Base-by-base conservation (phyloP, 805 yeast species). In the fission yeast (Schizosaccharomyces pombe) region DNA sequence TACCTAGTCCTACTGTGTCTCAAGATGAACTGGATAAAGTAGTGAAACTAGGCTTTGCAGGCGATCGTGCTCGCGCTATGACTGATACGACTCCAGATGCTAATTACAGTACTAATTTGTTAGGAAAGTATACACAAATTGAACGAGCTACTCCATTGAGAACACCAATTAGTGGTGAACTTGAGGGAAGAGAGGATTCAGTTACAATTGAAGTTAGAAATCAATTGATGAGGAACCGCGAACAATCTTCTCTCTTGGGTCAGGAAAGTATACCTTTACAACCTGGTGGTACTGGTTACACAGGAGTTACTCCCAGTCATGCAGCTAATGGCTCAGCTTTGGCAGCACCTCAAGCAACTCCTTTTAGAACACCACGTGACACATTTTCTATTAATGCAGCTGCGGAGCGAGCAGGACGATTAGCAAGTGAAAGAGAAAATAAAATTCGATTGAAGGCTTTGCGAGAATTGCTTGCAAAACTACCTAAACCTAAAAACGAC, bases 401-500 rank as follows among this genome's bases (percentile, higher is more conserved):
- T 34, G 12, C 30, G 14, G 24, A 47, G 57, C 24, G 63, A 58
- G 47, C 56, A 52, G 14, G 43, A 58, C 6, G 62, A 60, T 4
- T 47, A 57, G 29, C 58, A 55, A 29, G 47, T 47, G 19, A 33
- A 51, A 8, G 55, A 53, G 16, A 47, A 55, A 28, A 60, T 16
- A 52, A 37, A 59, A 59, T 5, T 53, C 47, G 28, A 12, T 16
- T 22, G 2, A 34, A 52, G 16, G 29, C 11, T 16, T 33, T 52
- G 11, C 16, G 19, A 19, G 19, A 54, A 9, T 56, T 57, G 2
- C 56, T 59, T 33, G 47, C 57, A 19, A 55, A 49, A 39, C 52
- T 72, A 37, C 79, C 72, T 6, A 60, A 60, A 53, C 75, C 75
- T 28, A 67, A 59, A 56, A 67, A 68, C 57, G 69, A 64, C 37